These are phyloP conservation scores for Curvularia sp. DNA, from an alignment of 2,329 filamentous ascomycete genomes.

Conservation along the genomic window DNA sequence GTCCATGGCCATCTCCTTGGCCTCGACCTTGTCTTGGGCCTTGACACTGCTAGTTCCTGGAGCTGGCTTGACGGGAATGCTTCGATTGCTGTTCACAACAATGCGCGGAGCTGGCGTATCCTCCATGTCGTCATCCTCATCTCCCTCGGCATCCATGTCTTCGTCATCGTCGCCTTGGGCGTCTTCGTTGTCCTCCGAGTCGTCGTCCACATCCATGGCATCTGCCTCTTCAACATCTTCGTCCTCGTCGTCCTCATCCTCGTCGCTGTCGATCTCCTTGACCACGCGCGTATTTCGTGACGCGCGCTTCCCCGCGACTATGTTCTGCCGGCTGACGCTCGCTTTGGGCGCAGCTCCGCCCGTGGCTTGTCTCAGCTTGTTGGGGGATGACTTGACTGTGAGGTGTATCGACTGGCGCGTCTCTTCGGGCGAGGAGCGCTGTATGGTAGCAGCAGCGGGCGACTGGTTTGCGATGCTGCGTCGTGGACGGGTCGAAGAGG, in stretches of 20 bases:
- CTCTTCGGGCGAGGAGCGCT: constrained; percentile 52
- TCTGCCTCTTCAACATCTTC: constrained; percentile 48
- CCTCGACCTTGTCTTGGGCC: constrained; percentile 54
- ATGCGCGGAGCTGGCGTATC: constrained; percentile 41
- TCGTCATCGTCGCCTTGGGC: constrained; percentile 50
- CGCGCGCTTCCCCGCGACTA: constrained; percentile 48
- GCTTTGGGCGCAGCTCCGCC: constrained; percentile 42
- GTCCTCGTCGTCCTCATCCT: constrained; percentile 38
- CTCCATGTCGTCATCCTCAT: constrained; percentile 49
- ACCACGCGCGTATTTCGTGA: constrained; percentile 50
- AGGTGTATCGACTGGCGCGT: constrained; percentile 56
- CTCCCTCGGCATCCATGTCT: constrained; percentile 49
- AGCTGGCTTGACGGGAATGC: constrained; percentile 45
- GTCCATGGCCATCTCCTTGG: constrained; percentile 58
- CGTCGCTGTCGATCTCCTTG: constrained; percentile 51
- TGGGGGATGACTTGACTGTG: constrained; percentile 59
- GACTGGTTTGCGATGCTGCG: constrained; percentile 47
- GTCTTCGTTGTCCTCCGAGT: constrained; percentile 50
- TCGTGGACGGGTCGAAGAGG: constrained; percentile 48
- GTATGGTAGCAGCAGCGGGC: constrained; percentile 46
- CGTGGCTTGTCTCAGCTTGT: constrained; percentile 58
- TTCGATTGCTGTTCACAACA: constrained; percentile 32
- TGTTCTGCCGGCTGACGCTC: constrained; percentile 45
- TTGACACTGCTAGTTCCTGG: constrained; percentile 43
- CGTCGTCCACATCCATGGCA: constrained; percentile 50